Base-by-base conservation (phyloP, 2,329 filamentous ascomycete genomes). In the Hypoxylon sp. region DNA sequence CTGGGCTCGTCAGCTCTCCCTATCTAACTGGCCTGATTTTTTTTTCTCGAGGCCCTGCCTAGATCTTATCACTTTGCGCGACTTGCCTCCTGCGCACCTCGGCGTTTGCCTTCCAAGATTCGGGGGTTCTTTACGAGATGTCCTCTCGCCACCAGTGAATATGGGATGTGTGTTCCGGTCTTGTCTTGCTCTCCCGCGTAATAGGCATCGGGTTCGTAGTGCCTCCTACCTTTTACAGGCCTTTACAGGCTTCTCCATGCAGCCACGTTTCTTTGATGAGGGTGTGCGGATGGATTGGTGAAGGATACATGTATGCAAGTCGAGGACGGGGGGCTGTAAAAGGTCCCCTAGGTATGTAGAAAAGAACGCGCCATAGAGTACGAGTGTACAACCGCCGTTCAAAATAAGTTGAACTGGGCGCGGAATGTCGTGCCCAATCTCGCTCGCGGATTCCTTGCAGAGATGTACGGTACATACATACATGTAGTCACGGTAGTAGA, bases 361-460 rank as follows among this genome's bases (percentile, higher is more conserved):
- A 48, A 48, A 36, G 46, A 50, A 51, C 23, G 36, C 38, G 38
- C 36, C 36, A 52, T 30, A 23, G 25, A 57, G 55, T 63, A 60
- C 61, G 60, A 56, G 49, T 60, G 41, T 67, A 67, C 67, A 65
- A 64, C 61, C 61, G 64, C 64, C 60, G 67, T 67, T 56, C 51
- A 58, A 64, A 61, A 41, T 41, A 36, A 60, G 57, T 55, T 11
- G 30, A 52, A 25, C 46, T 60, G 46, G 55, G 59, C 64, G 60
- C 53, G 53, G 51, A 67, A 69, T 67, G 67, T 69, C 64, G 65
- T 68, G 65, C 60, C 68, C 61, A 70, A 70, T 70, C 68, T 70
- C 57, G 63, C 53, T 67, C 57, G 46, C 60, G 53, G 63, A 68
- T 71, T 69, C 65, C 68, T 64, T 69, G 65, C 60, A 66, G 60